Evolutionary conservation across 192 early-diverging fungal genomes (phyloP).

Genomic region (Mortierella antarctica): DNA sequence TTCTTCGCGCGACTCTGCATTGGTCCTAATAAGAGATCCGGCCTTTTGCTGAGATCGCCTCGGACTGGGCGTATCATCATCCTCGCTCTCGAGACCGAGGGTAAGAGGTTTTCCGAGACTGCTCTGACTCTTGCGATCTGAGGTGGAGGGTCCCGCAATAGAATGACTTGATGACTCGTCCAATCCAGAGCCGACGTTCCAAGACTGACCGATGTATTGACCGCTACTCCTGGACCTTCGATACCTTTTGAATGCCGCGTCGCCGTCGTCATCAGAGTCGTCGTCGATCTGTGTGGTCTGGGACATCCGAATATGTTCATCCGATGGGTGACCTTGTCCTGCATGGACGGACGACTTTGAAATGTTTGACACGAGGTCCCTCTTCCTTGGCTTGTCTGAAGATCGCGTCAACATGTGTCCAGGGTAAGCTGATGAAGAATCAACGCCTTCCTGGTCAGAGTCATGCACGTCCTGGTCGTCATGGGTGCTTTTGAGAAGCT

Average conservation of each 20-base stretch:
- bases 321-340: not conserved
- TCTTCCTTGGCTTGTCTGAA: conserved; percentile 38
- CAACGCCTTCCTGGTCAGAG: conserved; percentile 1
- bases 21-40: not conserved
- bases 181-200: conserved; percentile 35
- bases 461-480: not conserved
- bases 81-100: conserved; percentile 3
- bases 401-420: conserved; percentile 49
- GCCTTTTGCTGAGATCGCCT: not conserved
- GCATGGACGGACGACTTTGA: not conserved
- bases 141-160: not conserved
- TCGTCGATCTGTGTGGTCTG: conserved; percentile 3
- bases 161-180: not conserved
- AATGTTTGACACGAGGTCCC: conserved; percentile 14
- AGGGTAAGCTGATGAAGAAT: not conserved
- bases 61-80: not conserved
- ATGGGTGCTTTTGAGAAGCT: conserved; percentile 21
- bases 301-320: not conserved
- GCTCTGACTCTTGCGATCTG: not conserved
- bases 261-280: conserved; percentile 25
- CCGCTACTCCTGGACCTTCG: conserved; percentile 10
- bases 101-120: not conserved
- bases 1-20: conserved; percentile 16
- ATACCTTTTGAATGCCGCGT: conserved; percentile 1
- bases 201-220: conserved; percentile 46